A percentile compares a stretch with the other conserved stretches of the same genome.
Evolutionary conservation across 176 grass and related monocot species (phyloP).

Genomic region (Luzula sylvatica): DNA sequence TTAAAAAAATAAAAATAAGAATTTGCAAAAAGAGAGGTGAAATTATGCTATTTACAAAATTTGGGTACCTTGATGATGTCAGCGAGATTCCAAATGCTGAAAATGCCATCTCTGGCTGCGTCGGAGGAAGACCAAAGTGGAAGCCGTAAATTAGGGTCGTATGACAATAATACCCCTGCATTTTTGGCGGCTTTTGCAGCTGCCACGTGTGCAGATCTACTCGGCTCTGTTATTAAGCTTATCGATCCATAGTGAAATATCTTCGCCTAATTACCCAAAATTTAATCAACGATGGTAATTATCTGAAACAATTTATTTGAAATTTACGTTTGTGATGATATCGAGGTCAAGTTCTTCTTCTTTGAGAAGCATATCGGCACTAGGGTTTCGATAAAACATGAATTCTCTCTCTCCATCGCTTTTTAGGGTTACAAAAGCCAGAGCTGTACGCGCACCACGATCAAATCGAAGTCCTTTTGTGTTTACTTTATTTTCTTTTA

Average conservation of each 20-base stretch:
- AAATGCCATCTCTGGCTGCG: slow-evolving; percentile 81
- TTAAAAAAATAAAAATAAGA: slow-evolving; percentile 16
- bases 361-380: slow-evolving; percentile 98
- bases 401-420: slow-evolving; percentile 92
- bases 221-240: slow-evolving; percentile 97
- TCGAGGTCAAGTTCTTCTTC: slow-evolving; percentile 84
- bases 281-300: not conserved
- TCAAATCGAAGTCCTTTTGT: slow-evolving; percentile 81
- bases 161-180: slow-evolving; percentile 83
- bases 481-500: slow-evolving; percentile 91
- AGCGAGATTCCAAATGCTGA: slow-evolving; percentile 83
- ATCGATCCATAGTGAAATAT: slow-evolving; percentile 95
- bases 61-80: slow-evolving; percentile 78
- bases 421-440: slow-evolving; percentile 89
- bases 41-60: not conserved
- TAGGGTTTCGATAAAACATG: slow-evolving; percentile 99
- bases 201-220: slow-evolving; percentile 79
- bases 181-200: slow-evolving; percentile 81
- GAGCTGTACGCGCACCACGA: slow-evolving; percentile 80
- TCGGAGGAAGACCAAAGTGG: slow-evolving; percentile 84
- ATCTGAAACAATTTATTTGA: not conserved
- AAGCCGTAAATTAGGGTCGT: slow-evolving; percentile 91
- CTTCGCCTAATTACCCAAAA: slow-evolving; percentile 49
- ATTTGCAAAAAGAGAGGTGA: slow-evolving; percentile 12
- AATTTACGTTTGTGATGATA: slow-evolving; percentile 71